Percentiles rank a stretch among this genome's conserved stretches.
phyloP scores from a whole-genome alignment of 2,329 filamentous ascomycete species.

The Coniella lustricola region DNA sequence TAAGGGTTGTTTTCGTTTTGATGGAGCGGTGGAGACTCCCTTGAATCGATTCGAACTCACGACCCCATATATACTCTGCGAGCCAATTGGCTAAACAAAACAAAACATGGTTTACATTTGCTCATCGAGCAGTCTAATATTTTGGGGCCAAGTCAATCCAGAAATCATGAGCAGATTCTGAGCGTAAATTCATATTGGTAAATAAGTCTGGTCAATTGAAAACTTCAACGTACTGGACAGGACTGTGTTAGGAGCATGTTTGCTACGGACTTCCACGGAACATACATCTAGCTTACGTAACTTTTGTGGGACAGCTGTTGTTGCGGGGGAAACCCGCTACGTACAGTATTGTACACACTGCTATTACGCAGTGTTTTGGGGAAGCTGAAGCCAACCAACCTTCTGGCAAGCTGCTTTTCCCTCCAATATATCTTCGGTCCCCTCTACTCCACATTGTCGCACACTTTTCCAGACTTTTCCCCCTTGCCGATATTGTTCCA shows the following conservation, averaged over 20 bases:
- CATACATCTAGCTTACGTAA: neutral
- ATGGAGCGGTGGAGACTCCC: conserved; percentile 16
- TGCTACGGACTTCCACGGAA: no score
- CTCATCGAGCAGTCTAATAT: neutral
- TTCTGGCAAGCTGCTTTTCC: neutral
- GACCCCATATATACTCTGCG: neutral
- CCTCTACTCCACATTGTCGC: conserved; percentile 5
- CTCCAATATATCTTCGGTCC: neutral
- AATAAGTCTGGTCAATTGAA: no score
- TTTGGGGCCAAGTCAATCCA: neutral
- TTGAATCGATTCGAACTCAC: neutral
- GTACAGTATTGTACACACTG: neutral
- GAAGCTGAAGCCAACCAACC: conserved; percentile 1
- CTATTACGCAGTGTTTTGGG: conserved; percentile 1
- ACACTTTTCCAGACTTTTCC: neutral
- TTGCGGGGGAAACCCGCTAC: conserved; percentile 9
- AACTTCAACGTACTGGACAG: no score
- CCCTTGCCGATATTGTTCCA: neutral
- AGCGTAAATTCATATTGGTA: no score
- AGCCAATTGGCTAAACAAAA: neutral
- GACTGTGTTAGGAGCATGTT: no score
- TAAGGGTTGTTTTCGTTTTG: conserved; percentile 12
- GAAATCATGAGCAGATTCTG: neutral
- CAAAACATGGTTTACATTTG: neutral
- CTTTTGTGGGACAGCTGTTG: conserved; percentile 3